phyloP scores from a whole-genome alignment of 2,329 filamentous ascomycete genomes.

The Madurella mycetomatis region DNA sequence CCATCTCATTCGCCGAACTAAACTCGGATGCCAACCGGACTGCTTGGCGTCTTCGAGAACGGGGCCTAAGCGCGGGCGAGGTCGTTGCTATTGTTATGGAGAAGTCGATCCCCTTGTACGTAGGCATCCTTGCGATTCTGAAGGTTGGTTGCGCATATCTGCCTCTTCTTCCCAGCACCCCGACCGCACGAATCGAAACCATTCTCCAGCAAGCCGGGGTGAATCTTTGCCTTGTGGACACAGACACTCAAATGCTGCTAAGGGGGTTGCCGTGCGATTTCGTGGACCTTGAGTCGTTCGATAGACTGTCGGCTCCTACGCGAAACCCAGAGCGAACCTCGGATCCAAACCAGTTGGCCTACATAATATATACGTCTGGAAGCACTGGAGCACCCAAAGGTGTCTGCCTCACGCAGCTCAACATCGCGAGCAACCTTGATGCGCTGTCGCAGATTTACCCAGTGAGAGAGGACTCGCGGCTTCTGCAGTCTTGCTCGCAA shows the following conservation, averaged over 20 bases:
- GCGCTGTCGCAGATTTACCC: slow-evolving; percentile 65
- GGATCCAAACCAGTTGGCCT: slow-evolving; percentile 55
- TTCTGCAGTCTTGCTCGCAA: slow-evolving; percentile 79
- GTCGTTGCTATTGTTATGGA: slow-evolving; percentile 73
- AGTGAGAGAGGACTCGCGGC: slow-evolving; percentile 44
- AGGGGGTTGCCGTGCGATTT: slow-evolving; percentile 20
- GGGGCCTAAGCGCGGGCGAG: slow-evolving; percentile 46
- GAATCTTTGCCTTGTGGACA: slow-evolving; percentile 41
- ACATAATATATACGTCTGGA: slow-evolving; percentile 79
- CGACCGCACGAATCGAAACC: slow-evolving; percentile 52
- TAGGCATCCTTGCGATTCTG: slow-evolving; percentile 66
- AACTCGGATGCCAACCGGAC: slow-evolving; percentile 61
- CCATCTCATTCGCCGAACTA: slow-evolving; percentile 60
- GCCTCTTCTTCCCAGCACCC: slow-evolving; percentile 71
- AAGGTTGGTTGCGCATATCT: slow-evolving; percentile 76
- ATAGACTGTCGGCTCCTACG: slow-evolving; percentile 25
- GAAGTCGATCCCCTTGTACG: slow-evolving; percentile 69
- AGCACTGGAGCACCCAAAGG: slow-evolving; percentile 79
- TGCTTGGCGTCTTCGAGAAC: slow-evolving; percentile 49
- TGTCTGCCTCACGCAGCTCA: slow-evolving; percentile 70
- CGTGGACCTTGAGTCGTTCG: slow-evolving; percentile 33
- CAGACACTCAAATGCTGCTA: slow-evolving; percentile 20
- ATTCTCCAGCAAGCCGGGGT: slow-evolving; percentile 61
- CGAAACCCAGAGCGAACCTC: slow-evolving; percentile 37
- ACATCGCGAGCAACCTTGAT: slow-evolving; percentile 71